Base-by-base conservation (phyloP, 2,329 filamentous ascomycete genomes). In the Monilinia laxa region DNA sequence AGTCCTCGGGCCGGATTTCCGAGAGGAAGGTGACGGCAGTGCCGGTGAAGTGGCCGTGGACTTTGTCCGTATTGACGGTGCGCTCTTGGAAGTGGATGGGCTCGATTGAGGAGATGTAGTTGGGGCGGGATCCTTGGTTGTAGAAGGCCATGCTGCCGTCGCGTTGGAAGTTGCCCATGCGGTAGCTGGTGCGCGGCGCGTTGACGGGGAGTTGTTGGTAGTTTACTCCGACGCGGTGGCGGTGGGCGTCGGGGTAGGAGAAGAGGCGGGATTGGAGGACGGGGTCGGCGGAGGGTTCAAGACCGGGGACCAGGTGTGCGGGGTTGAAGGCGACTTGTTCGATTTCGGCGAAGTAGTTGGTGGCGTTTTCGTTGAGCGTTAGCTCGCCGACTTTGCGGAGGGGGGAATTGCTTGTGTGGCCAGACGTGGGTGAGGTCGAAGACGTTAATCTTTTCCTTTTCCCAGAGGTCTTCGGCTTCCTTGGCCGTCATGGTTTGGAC, bases 241-340 rank as follows among this genome's bases (percentile, higher is more conserved):
- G 82, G 74, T 85, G 83, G 0, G 83, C 86, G 72, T 90, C 88
- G 14, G 86, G 83, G 77, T 90, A 90, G 0, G 87, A 89, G 81
- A 90, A 90, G 49, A 90, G 81, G 64, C 87, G 85, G 42, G 83
- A 84, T 75, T 90, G 87, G 1, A 90, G 79, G 40, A 90, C 85
- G 0, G 88, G 88, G 71, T 91, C 88, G 68, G 87, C 86, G 2
- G 87, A 89, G 2, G 87, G 84, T 76, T 90, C 87, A 62, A 88
- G 85, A 53, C 88, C 88, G 1, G 87, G 87, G 2, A 85, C 81
- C 76, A 90, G 77, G 74, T 90, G 86, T 1, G 86, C 81, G 40
- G 88, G 88, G 70, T 83, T 86, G 82, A 90, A 90, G 1, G 87
- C 85, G 16, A 84, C 81, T 75, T 90, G 88, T 79, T 91, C 88